These are phyloP conservation scores for Gomphus bonarii DNA, from an alignment of 1,284 basidiomycete species.

Conservation along the genomic window DNA sequence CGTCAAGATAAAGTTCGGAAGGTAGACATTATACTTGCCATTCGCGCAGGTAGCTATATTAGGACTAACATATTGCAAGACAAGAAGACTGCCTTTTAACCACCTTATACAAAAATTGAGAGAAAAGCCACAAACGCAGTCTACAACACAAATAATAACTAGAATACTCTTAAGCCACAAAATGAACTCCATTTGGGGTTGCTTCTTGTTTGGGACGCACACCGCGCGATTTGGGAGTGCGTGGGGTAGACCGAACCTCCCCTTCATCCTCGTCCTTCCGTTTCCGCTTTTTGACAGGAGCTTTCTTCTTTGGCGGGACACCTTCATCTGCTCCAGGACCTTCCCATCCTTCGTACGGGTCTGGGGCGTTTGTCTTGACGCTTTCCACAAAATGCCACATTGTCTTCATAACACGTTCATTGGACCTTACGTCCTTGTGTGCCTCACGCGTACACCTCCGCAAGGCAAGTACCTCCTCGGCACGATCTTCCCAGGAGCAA, in stretches of 20 bases:
- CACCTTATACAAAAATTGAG: background rate
- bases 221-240: background rate
- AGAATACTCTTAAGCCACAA: background rate
- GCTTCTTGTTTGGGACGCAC: background rate
- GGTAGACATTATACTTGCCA: too few species aligned
- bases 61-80: too few species aligned
- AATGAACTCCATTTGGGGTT: background rate
- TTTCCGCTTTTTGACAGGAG: background rate
- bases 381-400: conserved; percentile 8
- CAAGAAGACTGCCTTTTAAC: too few species aligned
- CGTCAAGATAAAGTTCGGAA: too few species aligned
- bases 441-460: conserved; percentile 2
- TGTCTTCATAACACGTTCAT: conserved; percentile 7
- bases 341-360: conserved; percentile 7
- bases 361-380: background rate
- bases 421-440: conserved; percentile 12
- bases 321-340: background rate
- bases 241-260: background rate
- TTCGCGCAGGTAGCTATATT: too few species aligned
- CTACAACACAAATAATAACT: background rate
- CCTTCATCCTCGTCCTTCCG: background rate
- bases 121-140: too few species aligned
- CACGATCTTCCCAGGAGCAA: conserved; percentile 1
- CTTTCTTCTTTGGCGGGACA: background rate
- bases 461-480: conserved; percentile 5